These are phyloP conservation scores for Pythium phragmiticola DNA, from an alignment of 352 stramenopile genomes.

Conservation along the genomic window DNA sequence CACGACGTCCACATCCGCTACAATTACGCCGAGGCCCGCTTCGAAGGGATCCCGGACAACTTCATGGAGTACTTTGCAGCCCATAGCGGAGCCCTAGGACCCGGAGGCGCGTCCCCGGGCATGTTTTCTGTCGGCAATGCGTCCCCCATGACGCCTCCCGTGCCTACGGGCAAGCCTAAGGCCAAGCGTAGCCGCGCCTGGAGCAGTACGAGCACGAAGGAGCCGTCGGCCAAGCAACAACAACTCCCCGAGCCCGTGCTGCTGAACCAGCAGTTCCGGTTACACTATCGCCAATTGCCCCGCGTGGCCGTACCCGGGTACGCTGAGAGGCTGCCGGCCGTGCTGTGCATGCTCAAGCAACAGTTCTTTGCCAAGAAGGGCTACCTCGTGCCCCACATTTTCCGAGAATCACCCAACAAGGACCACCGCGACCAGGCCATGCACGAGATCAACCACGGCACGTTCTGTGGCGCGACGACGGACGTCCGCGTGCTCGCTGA, in stretches of 20 bases:
- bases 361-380: conserved; percentile 74
- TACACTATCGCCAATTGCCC: conserved; percentile 75
- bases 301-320: conserved; percentile 62
- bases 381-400: conserved; percentile 75
- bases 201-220: conserved; percentile 29
- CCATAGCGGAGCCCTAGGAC: conserved; percentile 7
- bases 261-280: conserved; percentile 85
- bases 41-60: conserved; percentile 81
- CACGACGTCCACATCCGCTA: conserved; percentile 88
- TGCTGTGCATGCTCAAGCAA: conserved; percentile 86
- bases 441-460: conserved; percentile 79
- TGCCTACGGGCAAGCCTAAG: conserved; percentile 20
- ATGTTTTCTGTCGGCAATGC: conserved; percentile 6
- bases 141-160: conserved; percentile 33
- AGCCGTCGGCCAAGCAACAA: conserved; percentile 12
- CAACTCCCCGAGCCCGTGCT: conserved; percentile 42
- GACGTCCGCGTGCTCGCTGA: conserved; percentile 87
- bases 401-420: conserved; percentile 86
- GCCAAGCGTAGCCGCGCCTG: conserved; percentile 31
- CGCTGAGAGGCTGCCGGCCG: conserved; percentile 74
- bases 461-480: conserved; percentile 53
- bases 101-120: background rate
- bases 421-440: conserved; percentile 82
- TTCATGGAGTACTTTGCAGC: conserved; percentile 69
- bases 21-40: conserved; percentile 84